These are phyloP conservation scores for Nepenthes alata DNA, from an alignment of 179 eudicot genomes.

Conservation along the genomic window DNA sequence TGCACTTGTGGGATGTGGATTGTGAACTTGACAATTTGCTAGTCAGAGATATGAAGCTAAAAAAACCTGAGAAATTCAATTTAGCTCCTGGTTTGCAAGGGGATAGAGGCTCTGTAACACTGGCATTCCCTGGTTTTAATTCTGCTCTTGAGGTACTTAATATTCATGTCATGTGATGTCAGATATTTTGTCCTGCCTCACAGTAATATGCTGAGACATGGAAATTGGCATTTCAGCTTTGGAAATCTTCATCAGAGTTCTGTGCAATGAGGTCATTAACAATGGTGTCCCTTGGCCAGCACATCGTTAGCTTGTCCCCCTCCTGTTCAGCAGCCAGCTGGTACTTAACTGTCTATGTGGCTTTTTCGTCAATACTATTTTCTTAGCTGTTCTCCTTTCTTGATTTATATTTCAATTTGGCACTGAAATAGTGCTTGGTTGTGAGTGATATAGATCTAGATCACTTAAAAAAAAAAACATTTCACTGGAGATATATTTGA, in stretches of 20 bases:
- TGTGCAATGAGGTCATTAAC: slow-evolving; percentile 85
- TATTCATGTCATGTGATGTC: slow-evolving; percentile 15
- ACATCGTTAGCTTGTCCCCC: slow-evolving; percentile 62
- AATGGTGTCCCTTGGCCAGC: slow-evolving; percentile 85
- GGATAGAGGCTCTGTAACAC: slow-evolving; percentile 78
- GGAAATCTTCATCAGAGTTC: slow-evolving; percentile 93
- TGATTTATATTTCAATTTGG: background rate
- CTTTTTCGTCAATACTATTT: background rate
- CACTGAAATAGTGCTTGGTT: no score
- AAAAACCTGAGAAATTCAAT: slow-evolving; percentile 41
- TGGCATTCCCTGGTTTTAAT: slow-evolving; percentile 62
- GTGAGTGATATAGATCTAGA: no score
- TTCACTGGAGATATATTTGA: no score
- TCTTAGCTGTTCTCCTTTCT: background rate
- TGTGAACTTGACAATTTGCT: slow-evolving; percentile 58
- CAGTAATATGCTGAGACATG: slow-evolving; percentile 20
- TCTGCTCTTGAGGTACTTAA: slow-evolving; percentile 68
- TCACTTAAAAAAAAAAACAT: no score
- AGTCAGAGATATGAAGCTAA: slow-evolving; percentile 61
- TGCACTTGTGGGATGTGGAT: slow-evolving; percentile 89
- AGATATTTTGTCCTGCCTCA: slow-evolving; percentile 6
- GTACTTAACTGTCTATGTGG: slow-evolving; percentile 16
- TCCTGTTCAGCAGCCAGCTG: slow-evolving; percentile 76
- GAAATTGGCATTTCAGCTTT: slow-evolving; percentile 57
- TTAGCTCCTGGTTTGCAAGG: slow-evolving; percentile 82